Evolutionary conservation across 352 stramenopile species (phyloP), one percentile per base, ranked within the genome.

Genomic region (Peronospora farinosa): DNA sequence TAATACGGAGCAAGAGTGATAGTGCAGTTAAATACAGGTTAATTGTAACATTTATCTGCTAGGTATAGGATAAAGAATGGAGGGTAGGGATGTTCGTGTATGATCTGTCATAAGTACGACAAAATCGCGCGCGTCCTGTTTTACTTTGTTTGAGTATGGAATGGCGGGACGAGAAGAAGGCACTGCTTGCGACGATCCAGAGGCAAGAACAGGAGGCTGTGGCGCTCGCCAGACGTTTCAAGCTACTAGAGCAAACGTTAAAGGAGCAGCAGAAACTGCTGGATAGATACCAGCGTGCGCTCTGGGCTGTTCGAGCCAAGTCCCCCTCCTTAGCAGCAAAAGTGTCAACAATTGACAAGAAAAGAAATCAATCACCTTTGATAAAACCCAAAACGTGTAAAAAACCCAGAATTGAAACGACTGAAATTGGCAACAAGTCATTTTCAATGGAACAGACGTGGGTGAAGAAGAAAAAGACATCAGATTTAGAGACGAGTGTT

Each of bases 261-360:
- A 65, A 70, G 28, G 60, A 83, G 49, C 81, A 92, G 47, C 81
- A 92, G 55, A 60, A 69, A n/a, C 42, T 90, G 49, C 40, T 92
- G 15, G 73, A 92, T 37, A 68, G 62, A 15, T 88, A 89, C 45
- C 73, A 92, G 40, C 50, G 56, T 31, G 69, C 61, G 27, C 45
- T 92, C 9, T 27, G 35, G 8, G 8, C 36, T 4, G 55, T 32
- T 3, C 0, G 12, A 11, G 28, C 4, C 8, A 32, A 32, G 28
- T 3, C 10, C 12, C 8, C 0, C 1, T 9, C 28, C 12, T 12
- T 7, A 11, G 28, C 28, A 54, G 25, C 3, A 47, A 13, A n/a
- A 27, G 6, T 46, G 19, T 7, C 28, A 7, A 1, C 16, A 3
- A 57, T 32, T 60, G 45, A 25, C 35, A 47, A 47, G 56, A 61